These are phyloP conservation scores for Alternaria postmessia DNA, from an alignment of 2,329 filamentous ascomycete species.

Conservation along the genomic window DNA sequence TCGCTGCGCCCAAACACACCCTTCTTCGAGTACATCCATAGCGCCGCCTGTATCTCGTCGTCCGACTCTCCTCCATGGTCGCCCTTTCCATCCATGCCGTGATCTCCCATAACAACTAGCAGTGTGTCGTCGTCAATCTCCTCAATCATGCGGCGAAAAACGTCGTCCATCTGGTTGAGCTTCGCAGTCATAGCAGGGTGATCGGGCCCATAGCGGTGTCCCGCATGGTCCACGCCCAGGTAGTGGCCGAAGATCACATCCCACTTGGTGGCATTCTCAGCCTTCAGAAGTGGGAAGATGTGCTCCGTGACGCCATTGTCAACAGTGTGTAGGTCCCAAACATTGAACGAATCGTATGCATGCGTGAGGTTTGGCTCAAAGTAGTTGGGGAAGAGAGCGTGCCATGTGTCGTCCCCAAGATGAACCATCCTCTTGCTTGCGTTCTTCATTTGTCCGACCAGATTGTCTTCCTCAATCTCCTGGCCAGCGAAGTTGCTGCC, in stretches of 20 bases:
- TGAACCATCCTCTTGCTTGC: slow-evolving; percentile 84
- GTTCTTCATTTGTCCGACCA: slow-evolving; percentile 69
- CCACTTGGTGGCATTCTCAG: slow-evolving; percentile 74
- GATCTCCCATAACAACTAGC: slow-evolving; percentile 96
- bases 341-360: slow-evolving; percentile 96
- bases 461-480: slow-evolving; percentile 91
- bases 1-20: slow-evolving; percentile 81
- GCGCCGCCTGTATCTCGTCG: slow-evolving; percentile 89
- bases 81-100: slow-evolving; percentile 97
- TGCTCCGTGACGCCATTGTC: slow-evolving; percentile 95
- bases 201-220: slow-evolving; percentile 92
- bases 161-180: slow-evolving; percentile 85
- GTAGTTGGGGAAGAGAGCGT: slow-evolving; percentile 88
- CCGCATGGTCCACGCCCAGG: slow-evolving; percentile 94
- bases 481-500: slow-evolving; percentile 96
- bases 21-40: slow-evolving; percentile 98
- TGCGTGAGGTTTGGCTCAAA: slow-evolving; percentile 87
- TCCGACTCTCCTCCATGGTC: slow-evolving; percentile 99
- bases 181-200: slow-evolving; percentile 93
- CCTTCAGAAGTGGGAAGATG: slow-evolving; percentile 80
- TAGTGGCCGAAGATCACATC: slow-evolving; percentile 95
- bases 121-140: slow-evolving; percentile 84
- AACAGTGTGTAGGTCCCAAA: slow-evolving; percentile 96
- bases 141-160: slow-evolving; percentile 75
- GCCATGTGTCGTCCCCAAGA: slow-evolving; percentile 98